Conservation (phyloP, 1,284 basidiomycete genomes). For the Ganoderma lucidum region DNA sequence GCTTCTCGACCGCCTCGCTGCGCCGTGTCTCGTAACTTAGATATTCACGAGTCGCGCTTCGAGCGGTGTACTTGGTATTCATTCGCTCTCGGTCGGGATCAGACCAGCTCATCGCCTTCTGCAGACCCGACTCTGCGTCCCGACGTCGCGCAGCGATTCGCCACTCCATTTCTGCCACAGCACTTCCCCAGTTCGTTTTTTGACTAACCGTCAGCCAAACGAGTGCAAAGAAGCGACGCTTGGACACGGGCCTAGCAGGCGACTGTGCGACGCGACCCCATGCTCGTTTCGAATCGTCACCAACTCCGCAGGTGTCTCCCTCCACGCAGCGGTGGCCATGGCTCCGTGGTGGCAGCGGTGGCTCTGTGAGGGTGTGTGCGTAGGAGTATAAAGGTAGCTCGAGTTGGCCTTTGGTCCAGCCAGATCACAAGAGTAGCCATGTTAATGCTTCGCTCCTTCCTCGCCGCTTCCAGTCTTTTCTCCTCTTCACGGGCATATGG, state of each 20-base stretch:
- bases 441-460: slow-evolving; percentile 1
- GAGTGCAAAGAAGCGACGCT: neutral
- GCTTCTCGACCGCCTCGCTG: neutral
- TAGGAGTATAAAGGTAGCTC: neutral
- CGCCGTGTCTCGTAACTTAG: too few species aligned
- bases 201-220: neutral
- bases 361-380: neutral
- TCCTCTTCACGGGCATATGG: neutral
- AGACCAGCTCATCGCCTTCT: neutral
- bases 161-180: too few species aligned
- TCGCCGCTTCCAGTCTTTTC: neutral
- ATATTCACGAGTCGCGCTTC: neutral
- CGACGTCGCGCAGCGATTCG: neutral
- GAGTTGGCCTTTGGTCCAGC: neutral
- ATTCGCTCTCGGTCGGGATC: neutral
- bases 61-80: neutral
- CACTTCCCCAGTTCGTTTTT: neutral
- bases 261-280: neutral
- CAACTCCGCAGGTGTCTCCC: neutral
- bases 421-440: neutral
- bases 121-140: neutral
- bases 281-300: neutral
- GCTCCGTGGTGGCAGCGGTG: neutral
- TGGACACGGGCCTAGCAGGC: neutral
- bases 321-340: neutral